A percentile compares a stretch with the other conserved stretches of the same genome.
phyloP scores from a whole-genome alignment of 2,329 filamentous ascomycete species.

The Lecanicillium sp. region DNA sequence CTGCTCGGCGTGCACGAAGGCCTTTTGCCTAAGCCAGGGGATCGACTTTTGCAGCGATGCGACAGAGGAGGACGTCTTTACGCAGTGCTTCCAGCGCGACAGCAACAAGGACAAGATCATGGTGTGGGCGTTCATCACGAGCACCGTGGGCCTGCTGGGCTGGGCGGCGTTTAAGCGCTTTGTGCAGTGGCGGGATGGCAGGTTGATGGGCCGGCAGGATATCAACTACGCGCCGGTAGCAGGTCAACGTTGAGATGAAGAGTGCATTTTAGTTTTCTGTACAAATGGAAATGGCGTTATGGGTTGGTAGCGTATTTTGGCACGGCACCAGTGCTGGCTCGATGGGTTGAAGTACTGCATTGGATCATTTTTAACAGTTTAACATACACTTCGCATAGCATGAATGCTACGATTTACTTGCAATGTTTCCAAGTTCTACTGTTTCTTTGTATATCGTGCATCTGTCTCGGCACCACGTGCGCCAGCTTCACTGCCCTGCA shows the following conservation, averaged over 20 bases:
- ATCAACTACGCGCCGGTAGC: conserved; percentile 22
- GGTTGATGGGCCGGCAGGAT: conserved; percentile 18
- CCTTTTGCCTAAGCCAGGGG: conserved; percentile 52
- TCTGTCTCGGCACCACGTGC: too few species aligned
- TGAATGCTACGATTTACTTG: too few species aligned
- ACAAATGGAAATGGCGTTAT: conserved; percentile 1
- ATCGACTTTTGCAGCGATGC: conserved; percentile 57
- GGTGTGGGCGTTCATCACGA: conserved; percentile 56
- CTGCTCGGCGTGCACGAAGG: conserved; percentile 57
- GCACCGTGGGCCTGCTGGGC: conserved; percentile 49
- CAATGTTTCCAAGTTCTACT: too few species aligned
- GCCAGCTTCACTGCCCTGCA: too few species aligned
- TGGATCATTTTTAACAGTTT: too few species aligned
- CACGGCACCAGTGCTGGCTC: too few species aligned
- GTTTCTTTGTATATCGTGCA: too few species aligned
- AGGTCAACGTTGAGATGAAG: conserved; percentile 13
- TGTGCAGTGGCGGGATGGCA: conserved; percentile 30
- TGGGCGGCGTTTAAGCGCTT: conserved; percentile 50
- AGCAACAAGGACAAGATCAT: conserved; percentile 60
- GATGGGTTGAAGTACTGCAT: too few species aligned
- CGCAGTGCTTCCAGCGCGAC: conserved; percentile 59
- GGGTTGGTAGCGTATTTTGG: neutral
- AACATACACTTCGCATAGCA: too few species aligned
- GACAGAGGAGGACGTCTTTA: conserved; percentile 53
- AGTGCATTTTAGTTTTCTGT: conserved; percentile 1